Evolutionary conservation across 495 filamentous ascomycete species (phyloP).

Genomic region (Daldinia bambusicola): DNA sequence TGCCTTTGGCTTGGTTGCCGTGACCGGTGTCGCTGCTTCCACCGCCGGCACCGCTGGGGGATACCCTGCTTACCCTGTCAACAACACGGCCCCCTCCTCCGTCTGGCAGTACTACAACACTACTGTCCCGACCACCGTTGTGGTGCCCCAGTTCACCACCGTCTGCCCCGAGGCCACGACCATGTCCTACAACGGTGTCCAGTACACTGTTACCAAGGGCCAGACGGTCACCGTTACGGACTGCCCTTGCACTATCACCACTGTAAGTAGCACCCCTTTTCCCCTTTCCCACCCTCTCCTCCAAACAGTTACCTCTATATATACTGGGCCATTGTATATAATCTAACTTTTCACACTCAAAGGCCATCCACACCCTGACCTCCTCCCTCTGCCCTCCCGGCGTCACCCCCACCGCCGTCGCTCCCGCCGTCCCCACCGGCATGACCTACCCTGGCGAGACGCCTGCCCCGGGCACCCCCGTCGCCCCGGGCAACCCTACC

Average conservation of each 20-base stretch:
- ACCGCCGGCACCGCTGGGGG: conserved; percentile 8
- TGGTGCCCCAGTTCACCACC: conserved; percentile 45
- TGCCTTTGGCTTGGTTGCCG: conserved; percentile 39
- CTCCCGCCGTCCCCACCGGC: conserved; percentile 17
- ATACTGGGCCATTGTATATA: no score
- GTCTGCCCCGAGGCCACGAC: conserved; percentile 42
- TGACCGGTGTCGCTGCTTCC: conserved; percentile 44
- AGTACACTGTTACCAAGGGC: conserved; percentile 46
- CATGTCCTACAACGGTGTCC: conserved; percentile 39
- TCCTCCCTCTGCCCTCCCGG: conserved; percentile 33
- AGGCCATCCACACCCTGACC: conserved; percentile 27
- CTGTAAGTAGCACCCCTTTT: conserved; percentile 25
- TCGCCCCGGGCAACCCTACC: background rate
- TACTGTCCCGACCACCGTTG: conserved; percentile 41
- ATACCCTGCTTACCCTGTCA: background rate
- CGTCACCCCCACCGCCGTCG: conserved; percentile 32
- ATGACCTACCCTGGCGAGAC: background rate
- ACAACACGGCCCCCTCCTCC: conserved; percentile 24
- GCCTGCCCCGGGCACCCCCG: background rate
- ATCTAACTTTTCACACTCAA: background rate
- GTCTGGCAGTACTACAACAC: conserved; percentile 44
- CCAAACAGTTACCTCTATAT: no score
- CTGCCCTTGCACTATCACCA: conserved; percentile 49
- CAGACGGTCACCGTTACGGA: conserved; percentile 42
- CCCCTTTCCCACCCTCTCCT: no score